Conservation (phyloP, 225 moss, liverwort and hornwort genomes). For the Ulota crispa region DNA sequence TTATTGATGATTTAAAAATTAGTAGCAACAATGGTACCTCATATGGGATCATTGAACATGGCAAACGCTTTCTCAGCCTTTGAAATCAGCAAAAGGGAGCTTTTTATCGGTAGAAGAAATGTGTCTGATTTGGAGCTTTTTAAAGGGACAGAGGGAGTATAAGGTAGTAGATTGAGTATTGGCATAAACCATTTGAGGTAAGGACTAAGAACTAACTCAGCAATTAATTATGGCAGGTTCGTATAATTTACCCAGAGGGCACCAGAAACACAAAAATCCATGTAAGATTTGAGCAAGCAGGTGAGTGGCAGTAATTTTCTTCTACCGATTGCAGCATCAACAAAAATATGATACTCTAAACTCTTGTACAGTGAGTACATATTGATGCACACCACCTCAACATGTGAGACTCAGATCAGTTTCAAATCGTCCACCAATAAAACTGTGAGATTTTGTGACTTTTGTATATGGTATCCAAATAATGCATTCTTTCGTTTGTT, state of each 20-base stretch:
- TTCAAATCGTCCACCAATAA: neutral
- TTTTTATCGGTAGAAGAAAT: no score
- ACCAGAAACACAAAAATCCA: neutral
- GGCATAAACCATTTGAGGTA: neutral
- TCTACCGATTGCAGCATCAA: no score
- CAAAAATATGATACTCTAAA: neutral
- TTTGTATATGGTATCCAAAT: neutral
- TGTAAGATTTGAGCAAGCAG: neutral
- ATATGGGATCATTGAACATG: no score
- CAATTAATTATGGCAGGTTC: neutral
- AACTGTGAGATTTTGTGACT: neutral
- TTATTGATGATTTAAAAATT: no score
- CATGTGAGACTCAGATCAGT: neutral
- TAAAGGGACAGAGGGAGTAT: no score
- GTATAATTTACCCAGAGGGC: neutral
- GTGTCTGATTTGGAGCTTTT: no score
- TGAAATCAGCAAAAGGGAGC: no score
- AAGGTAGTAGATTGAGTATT: neutral
- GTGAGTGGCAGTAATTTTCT: neutral
- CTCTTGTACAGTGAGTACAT: neutral
- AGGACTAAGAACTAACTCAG: neutral
- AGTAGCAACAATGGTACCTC: no score
- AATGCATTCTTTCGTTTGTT: neutral
- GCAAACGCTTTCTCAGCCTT: no score
- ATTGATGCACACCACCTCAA: neutral